Evolutionary conservation across 2,329 filamentous ascomycete genomes (phyloP).

Genomic region (Pyricularia sp.): DNA sequence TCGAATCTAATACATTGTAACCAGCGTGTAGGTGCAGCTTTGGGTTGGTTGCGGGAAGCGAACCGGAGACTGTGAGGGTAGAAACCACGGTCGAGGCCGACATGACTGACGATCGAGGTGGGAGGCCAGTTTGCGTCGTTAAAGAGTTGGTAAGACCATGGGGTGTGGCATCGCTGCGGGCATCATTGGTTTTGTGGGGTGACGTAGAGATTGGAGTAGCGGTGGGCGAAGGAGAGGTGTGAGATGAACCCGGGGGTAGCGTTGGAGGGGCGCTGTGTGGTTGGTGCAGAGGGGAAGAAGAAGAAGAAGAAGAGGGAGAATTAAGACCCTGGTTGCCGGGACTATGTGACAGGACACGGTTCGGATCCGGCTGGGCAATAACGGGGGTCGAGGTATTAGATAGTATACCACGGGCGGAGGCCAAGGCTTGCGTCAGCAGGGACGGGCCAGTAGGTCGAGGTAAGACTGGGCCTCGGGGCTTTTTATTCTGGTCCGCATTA

Average conservation of each 20-base stretch:
- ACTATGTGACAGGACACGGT: not conserved
- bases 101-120: conserved; percentile 1
- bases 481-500: conserved; percentile 29
- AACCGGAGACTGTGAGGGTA: not conserved
- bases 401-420: conserved; percentile 41
- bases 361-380: conserved; percentile 2
- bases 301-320: not conserved
- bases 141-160: not conserved
- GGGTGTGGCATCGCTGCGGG: not conserved
- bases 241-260: not conserved
- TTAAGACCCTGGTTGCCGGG: conserved; percentile 1
- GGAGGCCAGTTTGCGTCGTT: not conserved
- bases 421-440: conserved; percentile 43
- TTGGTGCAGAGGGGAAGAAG: not conserved
- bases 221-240: not conserved
- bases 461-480: conserved; percentile 27
- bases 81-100: conserved; percentile 1
- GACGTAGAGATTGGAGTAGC: conserved; percentile 1
- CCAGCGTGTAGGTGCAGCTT: not conserved
- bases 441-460: conserved; percentile 37
- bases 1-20: not conserved
- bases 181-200: conserved; percentile 3
- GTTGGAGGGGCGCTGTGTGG: not conserved
- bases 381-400: conserved; percentile 4
- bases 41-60: not conserved